These are phyloP conservation scores for Curvularia lunata DNA, from an alignment of 2,329 filamentous ascomycete genomes.

Conservation along the genomic window DNA sequence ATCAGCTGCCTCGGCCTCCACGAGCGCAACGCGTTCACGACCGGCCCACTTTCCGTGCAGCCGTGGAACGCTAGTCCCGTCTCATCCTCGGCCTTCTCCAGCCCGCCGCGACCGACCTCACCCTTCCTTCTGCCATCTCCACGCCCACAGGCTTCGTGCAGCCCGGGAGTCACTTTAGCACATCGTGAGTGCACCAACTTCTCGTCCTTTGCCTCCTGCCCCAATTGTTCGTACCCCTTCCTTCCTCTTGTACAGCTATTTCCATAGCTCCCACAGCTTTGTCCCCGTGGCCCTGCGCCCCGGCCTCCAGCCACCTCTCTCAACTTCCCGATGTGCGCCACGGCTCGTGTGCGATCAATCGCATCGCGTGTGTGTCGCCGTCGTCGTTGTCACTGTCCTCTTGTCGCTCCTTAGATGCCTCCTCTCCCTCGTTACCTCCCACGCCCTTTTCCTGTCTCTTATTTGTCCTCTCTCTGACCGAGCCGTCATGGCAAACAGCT, in stretches of 20 bases:
- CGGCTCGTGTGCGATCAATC: conserved; percentile 42
- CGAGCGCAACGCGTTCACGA: conserved; percentile 22
- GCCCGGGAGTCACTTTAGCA: conserved; percentile 38
- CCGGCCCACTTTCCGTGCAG: conserved; percentile 33
- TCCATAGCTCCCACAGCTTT: conserved; percentile 43
- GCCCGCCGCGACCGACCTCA: conserved; percentile 29
- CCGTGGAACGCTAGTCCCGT: conserved; percentile 28
- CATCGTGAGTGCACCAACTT: conserved; percentile 49
- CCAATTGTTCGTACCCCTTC: conserved; percentile 39
- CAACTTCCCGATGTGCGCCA: conserved; percentile 43
- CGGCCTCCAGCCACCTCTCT: conserved; percentile 38
- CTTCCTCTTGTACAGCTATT: conserved; percentile 38
- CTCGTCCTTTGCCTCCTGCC: conserved; percentile 33
- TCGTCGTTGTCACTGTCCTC: conserved; percentile 21
- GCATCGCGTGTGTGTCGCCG: conserved; percentile 31
- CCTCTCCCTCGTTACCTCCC: conserved; percentile 37
- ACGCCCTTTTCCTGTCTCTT: conserved; percentile 36
- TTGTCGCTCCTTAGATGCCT: conserved; percentile 32
- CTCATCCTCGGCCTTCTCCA: conserved; percentile 25
- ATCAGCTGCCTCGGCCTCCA: conserved; percentile 24
- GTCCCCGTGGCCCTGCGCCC: conserved; percentile 40
- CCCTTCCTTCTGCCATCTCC: conserved; percentile 33
- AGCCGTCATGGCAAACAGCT: conserved; percentile 54
- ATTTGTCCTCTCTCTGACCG: conserved; percentile 50
- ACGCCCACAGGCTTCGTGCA: conserved; percentile 31